Base-by-base conservation (phyloP, 2,329 filamentous ascomycete genomes). In the Microsporum ferrugineum region DNA sequence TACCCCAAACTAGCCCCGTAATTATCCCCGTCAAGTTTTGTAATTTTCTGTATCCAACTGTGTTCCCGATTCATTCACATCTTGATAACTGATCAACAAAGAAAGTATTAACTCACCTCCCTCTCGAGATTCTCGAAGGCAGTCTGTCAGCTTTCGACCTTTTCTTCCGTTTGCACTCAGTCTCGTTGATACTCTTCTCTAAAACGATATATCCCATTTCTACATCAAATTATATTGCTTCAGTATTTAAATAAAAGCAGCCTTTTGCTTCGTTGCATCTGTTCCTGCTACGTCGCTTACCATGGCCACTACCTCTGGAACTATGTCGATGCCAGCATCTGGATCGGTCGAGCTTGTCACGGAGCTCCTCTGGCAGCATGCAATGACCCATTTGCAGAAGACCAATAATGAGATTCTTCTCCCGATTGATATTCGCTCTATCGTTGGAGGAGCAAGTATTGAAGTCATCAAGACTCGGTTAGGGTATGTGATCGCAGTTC, bases 331-430 rank as follows among this genome's bases (percentile, higher is more conserved):
- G 36, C 56, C 61, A 41, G 60, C 58, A 47, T 60, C 61, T 10
- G 62, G 62, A 29, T 63, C 60, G 12, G 51, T 62, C 27, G 63
- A 65, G 17, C 58, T 63, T 29, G 66, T 64, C 31, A 60, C 67
- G 31, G 66, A 70, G 27, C 58, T 66, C n/a, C 64, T 69, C 39
- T 73, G 71, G 71, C 66, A 71, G 47, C 68, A 72, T 66, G 67
- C 68, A 58, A 59, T 70, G 57, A 65, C 64, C 36, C 66, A 72
- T 58, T 65, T 72, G 31, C 55, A 64, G 34, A 64, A 64, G 34
- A 72, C 69, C 49, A 70, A 72, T 55, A 69, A 71, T 38, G 67
- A 72, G 58, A 65, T 73, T 36, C 63, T 72, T 43, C 65, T 73
- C 47, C 70, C 70, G n/a, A 60, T 66, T 14, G 69, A 69, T 62